Evolutionary conservation across 257 asterid species (phyloP).

Genomic region (Solanum corneliomulleri): DNA sequence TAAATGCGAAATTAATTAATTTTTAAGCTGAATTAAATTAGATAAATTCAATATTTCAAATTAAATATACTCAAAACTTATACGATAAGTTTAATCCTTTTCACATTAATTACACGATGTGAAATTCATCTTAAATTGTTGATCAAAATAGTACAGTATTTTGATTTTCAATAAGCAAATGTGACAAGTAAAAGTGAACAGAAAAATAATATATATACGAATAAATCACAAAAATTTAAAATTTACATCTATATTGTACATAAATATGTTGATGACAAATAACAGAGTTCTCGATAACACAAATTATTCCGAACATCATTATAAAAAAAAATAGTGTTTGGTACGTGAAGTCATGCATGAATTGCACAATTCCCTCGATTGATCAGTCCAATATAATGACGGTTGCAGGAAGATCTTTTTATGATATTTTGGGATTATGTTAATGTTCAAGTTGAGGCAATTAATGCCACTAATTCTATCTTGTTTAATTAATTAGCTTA

Average conservation of each 20-base stretch:
- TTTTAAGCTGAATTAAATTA: too few relatives aligned
- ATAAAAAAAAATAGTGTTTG: not conserved
- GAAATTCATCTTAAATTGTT: too few relatives aligned
- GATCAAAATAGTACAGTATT: rapidly evolving
- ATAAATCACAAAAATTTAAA: not conserved
- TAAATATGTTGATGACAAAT: not conserved
- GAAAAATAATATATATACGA: too few relatives aligned
- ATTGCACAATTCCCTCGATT: not conserved
- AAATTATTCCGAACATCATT: not conserved
- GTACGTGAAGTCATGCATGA: not conserved
- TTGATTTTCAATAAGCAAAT: not conserved
- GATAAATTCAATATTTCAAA: not conserved
- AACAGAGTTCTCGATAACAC: not conserved
- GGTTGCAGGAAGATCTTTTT: not conserved
- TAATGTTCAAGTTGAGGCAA: not conserved
- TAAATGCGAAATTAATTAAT: too few relatives aligned
- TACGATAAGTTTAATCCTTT: too few relatives aligned
- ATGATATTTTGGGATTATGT: not conserved
- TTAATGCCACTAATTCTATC: not conserved
- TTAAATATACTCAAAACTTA: too few relatives aligned
- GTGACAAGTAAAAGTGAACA: not conserved
- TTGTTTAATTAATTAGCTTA: not conserved
- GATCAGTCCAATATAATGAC: not conserved
- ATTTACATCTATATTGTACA: not conserved
- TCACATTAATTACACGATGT: too few relatives aligned